Percentiles rank a stretch among this genome's conserved stretches.
These are phyloP conservation scores for Metschnikowia gelsemii DNA, from an alignment of 805 yeast species.

Conservation along the genomic window DNA sequence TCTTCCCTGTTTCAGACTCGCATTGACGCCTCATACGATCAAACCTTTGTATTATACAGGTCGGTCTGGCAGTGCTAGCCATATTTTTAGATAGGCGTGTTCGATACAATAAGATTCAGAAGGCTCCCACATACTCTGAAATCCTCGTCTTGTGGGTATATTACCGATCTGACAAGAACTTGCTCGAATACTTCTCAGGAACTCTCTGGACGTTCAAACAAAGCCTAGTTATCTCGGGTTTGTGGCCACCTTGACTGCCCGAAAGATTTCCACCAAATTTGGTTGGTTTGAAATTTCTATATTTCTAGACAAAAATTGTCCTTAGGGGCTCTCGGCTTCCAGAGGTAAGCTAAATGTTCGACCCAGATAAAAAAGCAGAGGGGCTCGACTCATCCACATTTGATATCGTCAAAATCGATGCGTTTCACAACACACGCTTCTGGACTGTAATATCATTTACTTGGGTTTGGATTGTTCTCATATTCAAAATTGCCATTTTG, in stretches of 20 bases:
- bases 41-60: background rate
- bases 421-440: slow-evolving; percentile 45
- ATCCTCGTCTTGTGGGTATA: too few relatives aligned
- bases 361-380: slow-evolving; percentile 13
- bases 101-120: background rate
- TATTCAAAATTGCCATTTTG: slow-evolving; percentile 51
- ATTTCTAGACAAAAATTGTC: too few relatives aligned
- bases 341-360: slow-evolving; percentile 12
- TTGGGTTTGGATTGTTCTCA: slow-evolving; percentile 45
- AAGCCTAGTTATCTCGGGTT: too few relatives aligned
- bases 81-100: background rate
- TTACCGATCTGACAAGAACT: too few relatives aligned
- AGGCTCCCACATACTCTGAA: too few relatives aligned
- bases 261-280: too few relatives aligned
- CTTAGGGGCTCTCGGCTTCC: too few relatives aligned
- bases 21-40: background rate
- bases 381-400: slow-evolving; percentile 43
- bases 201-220: too few relatives aligned
- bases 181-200: too few relatives aligned
- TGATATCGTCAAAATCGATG: slow-evolving; percentile 47
- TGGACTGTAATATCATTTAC: slow-evolving; percentile 47
- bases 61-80: background rate
- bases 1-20: slow-evolving; percentile 2
- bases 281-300: too few relatives aligned
- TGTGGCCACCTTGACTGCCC: too few relatives aligned